These are phyloP conservation scores for Blastomyces parvus DNA, from an alignment of 2,329 filamentous ascomycete genomes.

Conservation along the genomic window DNA sequence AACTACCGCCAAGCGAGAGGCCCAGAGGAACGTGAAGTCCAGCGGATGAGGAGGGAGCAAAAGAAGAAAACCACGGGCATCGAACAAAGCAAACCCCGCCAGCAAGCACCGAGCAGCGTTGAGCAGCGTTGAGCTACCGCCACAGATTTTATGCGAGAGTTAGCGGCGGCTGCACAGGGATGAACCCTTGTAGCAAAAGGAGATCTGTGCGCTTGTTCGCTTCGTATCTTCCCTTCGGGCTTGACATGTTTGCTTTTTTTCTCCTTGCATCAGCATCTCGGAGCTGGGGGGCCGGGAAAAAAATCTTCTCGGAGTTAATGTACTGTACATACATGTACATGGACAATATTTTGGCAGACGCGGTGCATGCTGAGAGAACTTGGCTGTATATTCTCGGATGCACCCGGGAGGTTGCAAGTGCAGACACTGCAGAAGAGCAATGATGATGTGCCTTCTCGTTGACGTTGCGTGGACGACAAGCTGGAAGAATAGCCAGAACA, in stretches of 20 bases:
- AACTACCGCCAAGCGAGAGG: neutral
- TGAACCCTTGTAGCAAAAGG: neutral
- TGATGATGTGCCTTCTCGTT: no score
- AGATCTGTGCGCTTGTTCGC: neutral
- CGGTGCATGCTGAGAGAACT: no score
- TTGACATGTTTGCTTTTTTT: conserved; percentile 13
- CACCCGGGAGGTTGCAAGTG: no score
- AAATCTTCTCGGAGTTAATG: neutral
- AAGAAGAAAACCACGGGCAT: neutral
- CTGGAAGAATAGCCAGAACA: no score
- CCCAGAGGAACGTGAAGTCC: neutral
- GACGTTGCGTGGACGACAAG: no score
- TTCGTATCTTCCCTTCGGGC: conserved; percentile 1
- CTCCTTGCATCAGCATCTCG: conserved; percentile 9
- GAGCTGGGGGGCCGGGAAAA: neutral
- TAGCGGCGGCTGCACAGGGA: neutral
- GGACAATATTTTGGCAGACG: no score
- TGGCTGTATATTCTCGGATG: no score
- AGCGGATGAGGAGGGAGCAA: neutral
- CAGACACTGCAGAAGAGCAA: no score
- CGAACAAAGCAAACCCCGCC: no score
- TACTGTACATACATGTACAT: no score
- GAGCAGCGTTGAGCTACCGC: neutral
- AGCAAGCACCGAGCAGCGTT: neutral
- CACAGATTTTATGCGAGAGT: neutral